These are phyloP conservation scores for Trebouxiophyceae sp. DNA, from an alignment of 163 green algal genomes.

Conservation along the genomic window DNA sequence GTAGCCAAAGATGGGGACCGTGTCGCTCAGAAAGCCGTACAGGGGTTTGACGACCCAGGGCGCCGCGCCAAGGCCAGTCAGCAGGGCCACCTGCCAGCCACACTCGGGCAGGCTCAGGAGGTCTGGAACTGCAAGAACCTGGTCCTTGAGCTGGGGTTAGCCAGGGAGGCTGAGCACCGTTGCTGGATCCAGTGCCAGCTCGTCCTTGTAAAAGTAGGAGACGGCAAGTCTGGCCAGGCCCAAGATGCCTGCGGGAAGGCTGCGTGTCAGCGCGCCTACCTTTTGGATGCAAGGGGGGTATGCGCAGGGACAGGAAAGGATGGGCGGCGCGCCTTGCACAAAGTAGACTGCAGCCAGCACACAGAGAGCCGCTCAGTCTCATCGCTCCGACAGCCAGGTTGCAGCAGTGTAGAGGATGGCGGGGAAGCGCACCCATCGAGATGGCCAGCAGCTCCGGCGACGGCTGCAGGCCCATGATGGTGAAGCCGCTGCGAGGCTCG, in stretches of 20 bases:
- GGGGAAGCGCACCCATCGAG: constrained; percentile 44
- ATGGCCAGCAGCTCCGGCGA: constrained; percentile 78
- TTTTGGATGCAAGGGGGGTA: not conserved
- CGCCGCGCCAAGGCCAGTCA: constrained; percentile 41
- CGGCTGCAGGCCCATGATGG: constrained; percentile 30
- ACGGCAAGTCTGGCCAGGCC: constrained; percentile 80
- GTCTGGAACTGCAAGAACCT: not conserved
- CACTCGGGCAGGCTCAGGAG: not conserved
- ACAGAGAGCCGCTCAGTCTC: not conserved
- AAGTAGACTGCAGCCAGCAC: constrained; percentile 68
- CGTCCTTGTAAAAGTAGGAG: constrained; percentile 91
- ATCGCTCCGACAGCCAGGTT: not conserved
- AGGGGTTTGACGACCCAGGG: constrained; percentile 90
- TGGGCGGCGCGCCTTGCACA: constrained; percentile 46
- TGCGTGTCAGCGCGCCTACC: not conserved
- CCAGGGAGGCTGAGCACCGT: constrained; percentile 18
- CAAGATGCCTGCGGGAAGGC: constrained; percentile 57
- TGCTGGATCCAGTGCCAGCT: constrained; percentile 73
- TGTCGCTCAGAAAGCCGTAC: constrained; percentile 90
- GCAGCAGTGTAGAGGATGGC: not conserved
- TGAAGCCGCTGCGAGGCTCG: too few species aligned
- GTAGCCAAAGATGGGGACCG: constrained; percentile 88
- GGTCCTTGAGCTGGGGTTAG: not conserved
- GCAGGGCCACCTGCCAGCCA: constrained; percentile 47
- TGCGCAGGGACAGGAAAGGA: not conserved